Base-by-base conservation (phyloP, 1,139 yeast species). In the Pichia sorboxylosa region DNA sequence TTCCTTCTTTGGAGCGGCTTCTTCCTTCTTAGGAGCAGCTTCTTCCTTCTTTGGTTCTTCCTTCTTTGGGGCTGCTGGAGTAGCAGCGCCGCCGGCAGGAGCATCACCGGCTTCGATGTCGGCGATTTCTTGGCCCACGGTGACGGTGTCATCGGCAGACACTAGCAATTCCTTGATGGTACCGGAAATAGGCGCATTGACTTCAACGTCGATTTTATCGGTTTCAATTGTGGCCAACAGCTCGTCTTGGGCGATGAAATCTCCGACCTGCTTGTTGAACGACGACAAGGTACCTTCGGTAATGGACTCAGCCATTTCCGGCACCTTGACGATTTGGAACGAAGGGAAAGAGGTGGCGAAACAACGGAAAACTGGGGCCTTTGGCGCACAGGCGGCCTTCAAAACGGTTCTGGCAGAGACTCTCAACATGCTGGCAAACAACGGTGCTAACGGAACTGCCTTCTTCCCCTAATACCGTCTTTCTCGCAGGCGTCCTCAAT, bases 271-370 rank as follows among this genome's bases (percentile, higher is more conserved):
- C 57, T 77, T 78, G 47, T 73, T 69, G 60, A 73, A 85, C 35
- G 84, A 78, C 42, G 84, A 66, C 47, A 90, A 69, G 32, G 97
- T 84, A 58, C 99, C 99, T 61, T 90, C 99, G 31, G 96, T 84
- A 54, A 90, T 80, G 34, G 97, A 87, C 62, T 90, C 99, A 32
- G 98, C 98, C 96, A 90, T 85, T 46, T 84, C 94, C 33, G 99
- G 99, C 24, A 90, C 98, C 59, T 85, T 83, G 37, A 90, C 94
- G 35, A 49, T 42, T 29, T 51, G 50, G 8, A 40, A 35, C 6
- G 30, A 20, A 21, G 29, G 17, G 13, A 27, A 18, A 8, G 41
- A 14, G 7, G 38, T 27, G 5, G 42, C 34, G 27, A 37, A 37
- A 17, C 30, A 24, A 16, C 18, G 24, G n/a, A n/a, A n/a, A n/a